Evolutionary conservation across 2,329 filamentous ascomycete genomes (phyloP).

Genomic region (Colletotrichum gigasporum): DNA sequence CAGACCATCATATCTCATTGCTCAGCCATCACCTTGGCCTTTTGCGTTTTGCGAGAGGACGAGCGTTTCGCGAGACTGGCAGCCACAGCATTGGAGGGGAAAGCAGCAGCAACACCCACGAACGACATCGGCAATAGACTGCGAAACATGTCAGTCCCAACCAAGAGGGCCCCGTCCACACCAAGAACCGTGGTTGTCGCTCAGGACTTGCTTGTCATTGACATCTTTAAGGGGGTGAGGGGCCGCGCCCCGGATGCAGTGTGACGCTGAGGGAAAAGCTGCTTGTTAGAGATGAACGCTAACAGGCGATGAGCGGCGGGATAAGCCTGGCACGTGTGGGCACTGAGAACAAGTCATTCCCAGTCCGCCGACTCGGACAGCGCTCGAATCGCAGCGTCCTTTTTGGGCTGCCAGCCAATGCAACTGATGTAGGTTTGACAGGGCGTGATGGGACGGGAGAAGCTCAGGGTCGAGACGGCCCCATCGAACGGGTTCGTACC

Average conservation of each 20-base stretch:
- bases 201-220: slow-evolving; percentile 10
- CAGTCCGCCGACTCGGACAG: not conserved
- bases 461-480: not conserved
- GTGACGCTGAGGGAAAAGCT: slow-evolving; percentile 14
- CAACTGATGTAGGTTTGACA: slow-evolving; percentile 24
- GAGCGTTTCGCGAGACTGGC: slow-evolving; percentile 6
- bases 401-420: not conserved
- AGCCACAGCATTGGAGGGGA: not conserved
- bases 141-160: slow-evolving; percentile 10
- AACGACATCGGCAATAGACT: not conserved
- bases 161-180: not conserved
- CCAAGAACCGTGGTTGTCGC: slow-evolving; percentile 2
- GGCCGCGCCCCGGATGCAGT: slow-evolving; percentile 12
- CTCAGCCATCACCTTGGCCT: not conserved
- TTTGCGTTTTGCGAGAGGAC: not conserved
- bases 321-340: slow-evolving; percentile 10
- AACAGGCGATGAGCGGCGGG: not conserved
- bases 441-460: slow-evolving; percentile 26
- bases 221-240: slow-evolving; percentile 19
- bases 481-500: slow-evolving; percentile 4
- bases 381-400: not conserved
- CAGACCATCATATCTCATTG: not conserved
- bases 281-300: slow-evolving; percentile 13
- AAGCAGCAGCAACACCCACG: not conserved
- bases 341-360: slow-evolving; percentile 8